phyloP scores from a whole-genome alignment of 768 basidiomycete genomes.

The Podaxis carcinomalis region DNA sequence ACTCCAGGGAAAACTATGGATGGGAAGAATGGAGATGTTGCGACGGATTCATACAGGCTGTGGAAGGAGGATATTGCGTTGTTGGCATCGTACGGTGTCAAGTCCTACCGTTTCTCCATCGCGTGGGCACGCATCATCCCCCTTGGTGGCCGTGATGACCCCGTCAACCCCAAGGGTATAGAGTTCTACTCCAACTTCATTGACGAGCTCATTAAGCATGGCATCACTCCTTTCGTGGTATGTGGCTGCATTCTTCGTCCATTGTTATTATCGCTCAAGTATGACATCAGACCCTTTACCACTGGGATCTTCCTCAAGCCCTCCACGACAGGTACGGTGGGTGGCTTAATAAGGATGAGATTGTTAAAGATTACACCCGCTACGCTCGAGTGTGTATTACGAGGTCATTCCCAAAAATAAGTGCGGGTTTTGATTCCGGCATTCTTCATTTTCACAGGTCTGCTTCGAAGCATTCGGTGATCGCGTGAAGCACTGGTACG shows the following conservation, averaged over 20 bases:
- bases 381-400: constrained; percentile 48
- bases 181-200: constrained; percentile 69
- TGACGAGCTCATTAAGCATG: constrained; percentile 57
- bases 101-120: constrained; percentile 73
- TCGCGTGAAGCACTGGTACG: constrained; percentile 69
- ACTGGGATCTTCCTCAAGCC: constrained; percentile 77
- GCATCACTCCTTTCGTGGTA: constrained; percentile 66
- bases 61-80: constrained; percentile 68
- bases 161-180: constrained; percentile 67
- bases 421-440: constrained; percentile 5
- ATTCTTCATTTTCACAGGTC: constrained; percentile 32
- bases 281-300: constrained; percentile 55
- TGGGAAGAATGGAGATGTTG: constrained; percentile 62
- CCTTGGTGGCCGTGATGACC: constrained; percentile 66
- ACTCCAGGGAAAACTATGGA: constrained; percentile 66
- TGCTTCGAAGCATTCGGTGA: constrained; percentile 76
- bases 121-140: constrained; percentile 77
- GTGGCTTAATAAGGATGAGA: constrained; percentile 70
- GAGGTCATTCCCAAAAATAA: constrained; percentile 13
- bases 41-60: constrained; percentile 65
- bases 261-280: neutral
- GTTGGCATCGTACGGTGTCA: constrained; percentile 59
- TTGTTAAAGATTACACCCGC: constrained; percentile 58
- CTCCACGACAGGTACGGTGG: constrained; percentile 73
- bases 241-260: constrained; percentile 19